These are phyloP conservation scores for Artemisia argyi DNA, from an alignment of 129 eudicot species.

Conservation along the genomic window DNA sequence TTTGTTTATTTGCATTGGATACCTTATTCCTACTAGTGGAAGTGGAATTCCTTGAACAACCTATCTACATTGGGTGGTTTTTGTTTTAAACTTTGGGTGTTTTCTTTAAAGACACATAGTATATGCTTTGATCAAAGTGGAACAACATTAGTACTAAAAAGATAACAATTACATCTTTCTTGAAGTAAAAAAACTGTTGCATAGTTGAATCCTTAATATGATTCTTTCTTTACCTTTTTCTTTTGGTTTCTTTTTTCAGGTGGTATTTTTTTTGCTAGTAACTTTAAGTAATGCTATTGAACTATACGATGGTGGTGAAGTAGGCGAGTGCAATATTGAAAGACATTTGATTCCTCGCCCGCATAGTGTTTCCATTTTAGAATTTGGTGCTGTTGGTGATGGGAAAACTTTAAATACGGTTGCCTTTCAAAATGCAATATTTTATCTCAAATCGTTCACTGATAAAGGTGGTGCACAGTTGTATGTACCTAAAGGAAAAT, in stretches of 20 bases:
- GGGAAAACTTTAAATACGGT: constrained; percentile 72
- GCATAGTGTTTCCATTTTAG: constrained; percentile 77
- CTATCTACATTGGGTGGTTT: background rate
- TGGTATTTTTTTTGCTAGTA: constrained; percentile 55
- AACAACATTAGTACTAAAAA: constrained; percentile 31
- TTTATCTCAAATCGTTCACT: constrained; percentile 76
- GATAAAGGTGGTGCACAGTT: constrained; percentile 92
- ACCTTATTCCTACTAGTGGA: constrained; percentile 1
- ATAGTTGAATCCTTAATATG: constrained; percentile 28
- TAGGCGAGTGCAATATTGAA: constrained; percentile 50
- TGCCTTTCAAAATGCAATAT: constrained; percentile 87
- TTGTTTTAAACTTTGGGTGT: background rate
- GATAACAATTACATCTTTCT: constrained; percentile 5
- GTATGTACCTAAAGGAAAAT: constrained; percentile 73
- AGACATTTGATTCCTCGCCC: constrained; percentile 68
- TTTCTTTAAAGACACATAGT: constrained; percentile 17
- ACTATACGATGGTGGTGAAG: constrained; percentile 24
- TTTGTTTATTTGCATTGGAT: constrained; percentile 22
- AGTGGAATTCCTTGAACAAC: constrained; percentile 10
- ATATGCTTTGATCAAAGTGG: constrained; percentile 30
- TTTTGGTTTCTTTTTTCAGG: constrained; percentile 51
- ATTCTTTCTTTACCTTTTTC: constrained; percentile 43
- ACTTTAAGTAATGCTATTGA: constrained; percentile 41
- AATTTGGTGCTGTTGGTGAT: constrained; percentile 87
- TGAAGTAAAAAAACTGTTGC: constrained; percentile 17